Base-by-base conservation (phyloP, 768 basidiomycete species). In the Podaxis carcinomalis region DNA sequence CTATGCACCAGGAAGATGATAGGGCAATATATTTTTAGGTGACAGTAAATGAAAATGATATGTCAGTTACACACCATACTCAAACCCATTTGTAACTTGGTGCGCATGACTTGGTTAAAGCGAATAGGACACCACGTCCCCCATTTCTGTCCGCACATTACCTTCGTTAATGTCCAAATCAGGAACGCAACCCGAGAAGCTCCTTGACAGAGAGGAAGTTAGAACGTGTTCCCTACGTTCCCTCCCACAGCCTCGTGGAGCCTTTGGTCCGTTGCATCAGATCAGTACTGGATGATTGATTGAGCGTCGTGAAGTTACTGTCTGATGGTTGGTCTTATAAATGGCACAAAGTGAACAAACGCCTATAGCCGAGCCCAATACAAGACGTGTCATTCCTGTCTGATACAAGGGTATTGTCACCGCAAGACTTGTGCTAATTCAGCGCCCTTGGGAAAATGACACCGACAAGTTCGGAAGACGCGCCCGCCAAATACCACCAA, bases 61-160 rank as follows among this genome's bases (percentile, higher is more conserved):
- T 9, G 32, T 9, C 32, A 32, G 32, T 32, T 49, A 14, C 40
- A 4, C 4, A 56, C 23, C 23, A 0, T 44, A 11, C 27, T 5
- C 32, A 10, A 49, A 11, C 13, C 36, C 51, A 61, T 46, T 42
- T 55, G 57, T 35, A 60, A 56, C 51, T 63, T 63, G 40, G 32
- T 63, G 10, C 73, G 69, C 61, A 87, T 70, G 11, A 88, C 82
- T 63, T 87, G 80, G 65, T 84, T 83, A 64, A 90, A 89, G 49
- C 87, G 74, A 44, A 85, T 65, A 11, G 83, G 77, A 90, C 90
- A 92, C 87, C 88, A 91, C 3, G 82, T 86, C 0, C 89, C 77
- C 63, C 90, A 87, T 67, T 89, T 87, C 25, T 86, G 69, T 64
- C 90, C 90, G 64, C 27, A 58, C 64, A 23, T 68, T 40, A 11